Percentiles rank a stretch among this genome's conserved stretches.
Evolutionary conservation across 768 basidiomycete genomes (phyloP).

Genomic region (Tulasnella sp.): DNA sequence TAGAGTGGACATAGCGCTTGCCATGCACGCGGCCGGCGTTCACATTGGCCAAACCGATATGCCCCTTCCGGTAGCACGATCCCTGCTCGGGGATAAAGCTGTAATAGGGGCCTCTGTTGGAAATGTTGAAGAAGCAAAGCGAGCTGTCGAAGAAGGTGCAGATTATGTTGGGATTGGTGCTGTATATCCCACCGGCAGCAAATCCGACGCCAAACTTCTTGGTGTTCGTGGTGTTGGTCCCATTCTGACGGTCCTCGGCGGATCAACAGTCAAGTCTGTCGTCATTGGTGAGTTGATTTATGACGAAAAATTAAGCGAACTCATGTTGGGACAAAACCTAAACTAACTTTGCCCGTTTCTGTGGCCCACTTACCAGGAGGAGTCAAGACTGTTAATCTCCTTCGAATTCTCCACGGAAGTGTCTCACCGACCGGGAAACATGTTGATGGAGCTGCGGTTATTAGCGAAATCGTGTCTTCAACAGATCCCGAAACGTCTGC

Average conservation of each 20-base stretch:
- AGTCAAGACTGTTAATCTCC: conserved; percentile 64
- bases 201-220: conserved; percentile 40
- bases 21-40: conserved; percentile 61
- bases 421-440: conserved; percentile 42
- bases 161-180: conserved; percentile 88
- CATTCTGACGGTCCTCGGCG: conserved; percentile 51
- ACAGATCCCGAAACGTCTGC: conserved; percentile 41
- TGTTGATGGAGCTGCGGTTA: conserved; percentile 75
- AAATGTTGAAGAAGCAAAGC: conserved; percentile 46
- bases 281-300: conserved; percentile 70
- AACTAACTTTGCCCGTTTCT: background rate
- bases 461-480: conserved; percentile 74
- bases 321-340: no score
- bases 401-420: conserved; percentile 61
- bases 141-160: conserved; percentile 48
- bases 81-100: conserved; percentile 50
- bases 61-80: conserved; percentile 50
- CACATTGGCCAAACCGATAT: conserved; percentile 87
- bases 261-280: conserved; percentile 54
- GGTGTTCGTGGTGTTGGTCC: conserved; percentile 62
- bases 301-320: background rate
- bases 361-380: no score
- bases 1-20: conserved; percentile 71
- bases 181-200: conserved; percentile 69
- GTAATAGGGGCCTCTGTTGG: conserved; percentile 77